Percentiles rank a stretch among this genome's conserved stretches.
These are phyloP conservation scores for Trichosporon asahii DNA, from an alignment of 1,284 basidiomycete genomes.

Conservation along the genomic window DNA sequence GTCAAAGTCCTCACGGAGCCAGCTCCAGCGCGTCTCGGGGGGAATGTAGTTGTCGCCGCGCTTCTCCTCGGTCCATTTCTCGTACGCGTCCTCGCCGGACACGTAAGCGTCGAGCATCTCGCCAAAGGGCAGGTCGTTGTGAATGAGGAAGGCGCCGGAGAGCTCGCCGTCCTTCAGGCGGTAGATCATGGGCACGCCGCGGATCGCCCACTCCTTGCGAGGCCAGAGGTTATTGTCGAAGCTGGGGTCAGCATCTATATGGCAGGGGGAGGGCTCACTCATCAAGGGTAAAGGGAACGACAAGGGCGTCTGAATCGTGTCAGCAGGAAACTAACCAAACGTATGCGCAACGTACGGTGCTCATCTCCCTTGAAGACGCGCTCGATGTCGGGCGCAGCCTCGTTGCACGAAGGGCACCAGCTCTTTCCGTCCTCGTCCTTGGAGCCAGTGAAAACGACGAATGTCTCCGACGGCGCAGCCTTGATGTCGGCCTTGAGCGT, in stretches of 20 bases:
- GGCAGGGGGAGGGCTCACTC: background rate
- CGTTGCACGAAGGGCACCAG: constrained; percentile 11
- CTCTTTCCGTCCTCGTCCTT: constrained; percentile 9
- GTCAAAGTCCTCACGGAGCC: constrained; percentile 10
- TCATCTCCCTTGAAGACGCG: constrained; percentile 8
- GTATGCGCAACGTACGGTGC: background rate
- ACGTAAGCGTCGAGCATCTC: constrained; percentile 9
- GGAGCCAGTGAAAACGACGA: constrained; percentile 12
- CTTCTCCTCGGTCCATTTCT: constrained; percentile 1
- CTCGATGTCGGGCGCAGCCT: constrained; percentile 3
- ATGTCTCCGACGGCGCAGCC: constrained; percentile 3
- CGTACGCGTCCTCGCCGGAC: constrained; percentile 1
- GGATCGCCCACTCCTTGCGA: constrained; percentile 5
- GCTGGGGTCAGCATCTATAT: background rate
- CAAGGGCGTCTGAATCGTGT: background rate
- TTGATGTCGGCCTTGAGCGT: constrained; percentile 11
- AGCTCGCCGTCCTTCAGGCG: constrained; percentile 10
- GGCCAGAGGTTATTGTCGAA: constrained; percentile 2
- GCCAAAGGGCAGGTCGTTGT: background rate
- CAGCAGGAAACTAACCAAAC: no score
- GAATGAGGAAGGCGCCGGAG: background rate
- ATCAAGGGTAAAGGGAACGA: background rate
- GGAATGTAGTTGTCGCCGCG: constrained; percentile 5
- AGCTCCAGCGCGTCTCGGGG: background rate
- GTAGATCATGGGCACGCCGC: constrained; percentile 8